These are phyloP conservation scores for Leccinum uliginosum DNA, from an alignment of 768 basidiomycete species.

Conservation along the genomic window DNA sequence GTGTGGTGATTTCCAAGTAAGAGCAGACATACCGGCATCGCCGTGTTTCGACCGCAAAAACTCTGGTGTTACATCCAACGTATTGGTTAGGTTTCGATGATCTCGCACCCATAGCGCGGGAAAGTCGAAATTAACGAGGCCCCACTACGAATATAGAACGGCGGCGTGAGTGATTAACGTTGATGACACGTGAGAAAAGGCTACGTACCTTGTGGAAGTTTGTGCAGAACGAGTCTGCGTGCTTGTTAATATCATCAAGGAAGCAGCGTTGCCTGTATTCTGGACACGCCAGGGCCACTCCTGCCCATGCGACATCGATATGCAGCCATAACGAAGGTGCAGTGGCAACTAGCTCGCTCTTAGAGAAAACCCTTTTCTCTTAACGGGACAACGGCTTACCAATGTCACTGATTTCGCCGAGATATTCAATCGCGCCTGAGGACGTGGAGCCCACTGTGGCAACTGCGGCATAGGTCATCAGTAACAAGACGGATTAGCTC, in stretches of 20 bases:
- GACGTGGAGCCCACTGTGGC: constrained; percentile 91
- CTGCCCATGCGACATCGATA: constrained; percentile 91
- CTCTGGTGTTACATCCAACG: constrained; percentile 82
- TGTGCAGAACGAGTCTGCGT: constrained; percentile 77
- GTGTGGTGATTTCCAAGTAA: not conserved
- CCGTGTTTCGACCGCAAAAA: constrained; percentile 77
- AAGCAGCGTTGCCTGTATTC: constrained; percentile 62
- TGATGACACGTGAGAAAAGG: not conserved
- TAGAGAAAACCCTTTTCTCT: not conserved
- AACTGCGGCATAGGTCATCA: constrained; percentile 42
- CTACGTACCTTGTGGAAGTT: constrained; percentile 87
- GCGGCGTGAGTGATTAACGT: not conserved
- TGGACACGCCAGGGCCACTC: constrained; percentile 74
- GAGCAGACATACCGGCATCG: constrained; percentile 54
- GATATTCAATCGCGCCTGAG: constrained; percentile 79
- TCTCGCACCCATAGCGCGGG: constrained; percentile 79
- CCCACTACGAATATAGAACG: constrained; percentile 52
- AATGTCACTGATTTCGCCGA: constrained; percentile 69
- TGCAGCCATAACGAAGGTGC: constrained; percentile 78
- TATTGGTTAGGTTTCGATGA: constrained; percentile 64
- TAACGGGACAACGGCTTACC: constrained; percentile 38
- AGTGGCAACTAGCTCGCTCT: constrained; percentile 43
- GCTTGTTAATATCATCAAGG: constrained; percentile 68
- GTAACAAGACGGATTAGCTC: not conserved
- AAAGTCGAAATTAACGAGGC: constrained; percentile 83